These are phyloP conservation scores for Hortiboletus flavorubellus DNA, from an alignment of 768 basidiomycete species.

Conservation along the genomic window DNA sequence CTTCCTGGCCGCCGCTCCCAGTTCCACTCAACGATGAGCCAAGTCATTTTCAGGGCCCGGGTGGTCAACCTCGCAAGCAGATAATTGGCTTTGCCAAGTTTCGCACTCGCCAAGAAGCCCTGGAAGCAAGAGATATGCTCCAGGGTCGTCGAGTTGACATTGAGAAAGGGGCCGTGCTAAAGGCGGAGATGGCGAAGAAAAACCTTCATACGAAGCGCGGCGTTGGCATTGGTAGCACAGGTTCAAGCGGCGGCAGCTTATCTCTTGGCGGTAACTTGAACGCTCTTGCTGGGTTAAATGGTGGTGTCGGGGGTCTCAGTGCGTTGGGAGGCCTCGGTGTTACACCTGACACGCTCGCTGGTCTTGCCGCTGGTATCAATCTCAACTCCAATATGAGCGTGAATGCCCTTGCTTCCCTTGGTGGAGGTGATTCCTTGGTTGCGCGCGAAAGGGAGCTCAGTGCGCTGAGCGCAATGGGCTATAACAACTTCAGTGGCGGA, in stretches of 20 bases:
- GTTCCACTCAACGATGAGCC: slow-evolving; percentile 33
- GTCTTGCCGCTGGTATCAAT: slow-evolving; percentile 29
- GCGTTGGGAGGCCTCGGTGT: slow-evolving; percentile 25
- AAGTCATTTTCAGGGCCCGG: slow-evolving; percentile 31
- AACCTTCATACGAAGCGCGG: slow-evolving; percentile 95
- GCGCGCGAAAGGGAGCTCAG: slow-evolving; percentile 47
- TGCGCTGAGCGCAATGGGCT: slow-evolving; percentile 46
- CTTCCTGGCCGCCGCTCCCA: slow-evolving; percentile 57
- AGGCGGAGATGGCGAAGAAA: slow-evolving; percentile 99
- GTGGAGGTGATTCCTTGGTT: slow-evolving; percentile 29
- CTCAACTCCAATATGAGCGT: slow-evolving; percentile 28
- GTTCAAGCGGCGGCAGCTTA: slow-evolving; percentile 27
- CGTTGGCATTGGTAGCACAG: slow-evolving; percentile 58
- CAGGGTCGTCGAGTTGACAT: slow-evolving; percentile 90
- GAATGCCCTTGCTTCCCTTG: slow-evolving; percentile 24
- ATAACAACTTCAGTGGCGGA: slow-evolving; percentile 33
- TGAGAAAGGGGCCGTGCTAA: slow-evolving; percentile 88
- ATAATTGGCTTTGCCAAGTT: slow-evolving; percentile 99
- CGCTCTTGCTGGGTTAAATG: slow-evolving; percentile 22
- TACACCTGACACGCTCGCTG: slow-evolving; percentile 27
- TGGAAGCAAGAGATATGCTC: slow-evolving; percentile 81
- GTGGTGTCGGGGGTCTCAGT: slow-evolving; percentile 28
- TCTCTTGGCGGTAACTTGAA: slow-evolving; percentile 27
- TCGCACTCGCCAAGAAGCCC: slow-evolving; percentile 78
- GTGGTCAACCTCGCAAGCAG: slow-evolving; percentile 69